Base-by-base conservation (phyloP, 176 grass and related monocot species). In the Lolium multiflorum region DNA sequence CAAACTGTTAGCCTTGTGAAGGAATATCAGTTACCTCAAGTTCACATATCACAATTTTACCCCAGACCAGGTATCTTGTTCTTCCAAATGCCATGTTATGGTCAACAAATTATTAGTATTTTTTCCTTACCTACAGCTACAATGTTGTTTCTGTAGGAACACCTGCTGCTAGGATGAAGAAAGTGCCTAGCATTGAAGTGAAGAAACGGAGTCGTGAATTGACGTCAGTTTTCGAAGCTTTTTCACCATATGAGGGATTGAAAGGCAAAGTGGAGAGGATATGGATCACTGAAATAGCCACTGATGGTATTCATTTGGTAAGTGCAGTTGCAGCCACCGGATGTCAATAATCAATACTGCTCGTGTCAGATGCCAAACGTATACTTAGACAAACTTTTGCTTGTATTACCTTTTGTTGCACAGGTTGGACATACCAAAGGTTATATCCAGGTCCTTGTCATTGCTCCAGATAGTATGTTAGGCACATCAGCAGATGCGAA, bases 11-110 rank as follows among this genome's bases (percentile, higher is more conserved):
- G 58, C 59, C 94, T 99, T 37, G 77, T 99, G 89, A 99, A 91
- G 67, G 89, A 91, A 4, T 99, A 99, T 86, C 78, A 81, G 28
- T 81, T 99, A 20, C 78, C 97, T 66, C 97, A 98, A 88, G 94
- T 99, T 73, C 97, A 96, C 82, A 99, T 96, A 81, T 99, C 94
- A 55, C 97, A 99, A 18, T 99, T 99, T 72, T 96, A 99, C 73
- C 97, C 97, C 38, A 90, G 97, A 39, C 97, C 97, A 87, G 97
- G 97, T 94, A 86, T 69, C 11, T 38, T 85, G 46, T 89, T 74
- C 22, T 87, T 41, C 15, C 7, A 47, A 65, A 55, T 38, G 16
- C 22, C 17, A 73, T 83, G 37, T 60, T 60, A 56, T 37, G 38
- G 20, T 74, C 3, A 28, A 68, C 49, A 43, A 20, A 9, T 68